Base-by-base conservation (phyloP, 768 basidiomycete species). In the Mrakia frigida region DNA sequence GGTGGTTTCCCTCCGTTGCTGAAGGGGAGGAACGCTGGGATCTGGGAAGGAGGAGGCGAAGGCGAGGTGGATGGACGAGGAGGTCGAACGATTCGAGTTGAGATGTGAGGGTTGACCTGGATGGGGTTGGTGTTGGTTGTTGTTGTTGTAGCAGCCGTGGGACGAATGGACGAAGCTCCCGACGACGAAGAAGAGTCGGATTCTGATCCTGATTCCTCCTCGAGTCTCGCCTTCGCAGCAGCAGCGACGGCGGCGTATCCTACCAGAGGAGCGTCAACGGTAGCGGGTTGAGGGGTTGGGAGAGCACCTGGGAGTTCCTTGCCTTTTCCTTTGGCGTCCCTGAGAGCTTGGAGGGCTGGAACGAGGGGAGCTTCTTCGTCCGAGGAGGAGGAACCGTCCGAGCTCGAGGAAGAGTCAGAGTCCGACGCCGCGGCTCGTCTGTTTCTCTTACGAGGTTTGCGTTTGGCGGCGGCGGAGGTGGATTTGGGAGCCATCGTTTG, bases 321-420 rank as follows among this genome's bases (percentile, higher is more conserved):
- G 9, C 59, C 67, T 39, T 78, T 78, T 41, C 77, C 77, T 53
- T 78, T 78, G 39, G 56, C 65, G 46, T 56, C 52, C 46, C 25
- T 5, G 28, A 69, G 74, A 35, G 77, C 77, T n/a, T 65, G 63
- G 25, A 78, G 69, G 31, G 72, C 73, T 10, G 77, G 77, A 37
- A 74, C 73, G 73, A 78, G 73, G 31, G 73, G 73, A 21, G 73
- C 77, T 52, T 74, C 73, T 6, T 78, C 77, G 35, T 74, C 77
- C 4, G 35, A 56, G 59, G 59, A 65, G 70, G 53, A 46, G 25
- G 68, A 74, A 31, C 50, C 73, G 73, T 39, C 52, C 10, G 73
- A 68, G 31, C 72, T 70, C 3, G 71, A 67, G 63, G 77, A 78
- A 1, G 53, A 60, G 21, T 16, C 28, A 23, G 67, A 69, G 37